These are phyloP conservation scores for Teunomyces gatunensis DNA, from an alignment of 805 yeast genomes.

Conservation along the genomic window DNA sequence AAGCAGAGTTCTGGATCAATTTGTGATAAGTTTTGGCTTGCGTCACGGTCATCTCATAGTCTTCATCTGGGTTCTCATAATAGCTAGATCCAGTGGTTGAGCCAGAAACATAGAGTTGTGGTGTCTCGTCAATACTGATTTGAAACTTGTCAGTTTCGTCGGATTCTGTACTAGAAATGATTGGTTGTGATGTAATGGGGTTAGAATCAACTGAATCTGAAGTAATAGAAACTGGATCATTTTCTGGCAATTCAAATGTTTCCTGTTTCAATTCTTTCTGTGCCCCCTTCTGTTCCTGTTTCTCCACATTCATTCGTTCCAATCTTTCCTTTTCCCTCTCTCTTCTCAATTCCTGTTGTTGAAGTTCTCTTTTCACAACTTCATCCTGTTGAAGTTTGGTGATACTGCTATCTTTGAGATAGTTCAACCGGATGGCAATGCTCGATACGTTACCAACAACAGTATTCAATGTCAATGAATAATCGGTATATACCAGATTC, in stretches of 20 bases:
- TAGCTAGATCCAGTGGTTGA: constrained; percentile 1
- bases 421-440: constrained; percentile 25
- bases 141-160: neutral
- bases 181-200: no score
- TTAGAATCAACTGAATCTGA: no score
- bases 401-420: constrained; percentile 11
- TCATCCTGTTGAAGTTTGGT: constrained; percentile 20
- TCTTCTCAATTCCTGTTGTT: constrained; percentile 11
- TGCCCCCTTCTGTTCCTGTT: neutral
- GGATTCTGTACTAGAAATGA: neutral
- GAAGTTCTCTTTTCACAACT: constrained; percentile 16
- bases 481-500: neutral
- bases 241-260: neutral
- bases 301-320: constrained; percentile 8
- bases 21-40: constrained; percentile 40
- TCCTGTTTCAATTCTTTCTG: neutral
- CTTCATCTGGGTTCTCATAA: constrained; percentile 43
- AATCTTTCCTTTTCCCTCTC: constrained; percentile 12
- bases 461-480: constrained; percentile 10
- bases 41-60: constrained; percentile 36
- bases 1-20: constrained; percentile 27
- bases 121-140: constrained; percentile 9
- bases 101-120: constrained; percentile 21
- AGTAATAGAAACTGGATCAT: no score
- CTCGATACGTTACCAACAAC: constrained; percentile 20